Base-by-base conservation (phyloP, 108 stramenopile species). In the Pinguiococcus pyrenoidosus region DNA sequence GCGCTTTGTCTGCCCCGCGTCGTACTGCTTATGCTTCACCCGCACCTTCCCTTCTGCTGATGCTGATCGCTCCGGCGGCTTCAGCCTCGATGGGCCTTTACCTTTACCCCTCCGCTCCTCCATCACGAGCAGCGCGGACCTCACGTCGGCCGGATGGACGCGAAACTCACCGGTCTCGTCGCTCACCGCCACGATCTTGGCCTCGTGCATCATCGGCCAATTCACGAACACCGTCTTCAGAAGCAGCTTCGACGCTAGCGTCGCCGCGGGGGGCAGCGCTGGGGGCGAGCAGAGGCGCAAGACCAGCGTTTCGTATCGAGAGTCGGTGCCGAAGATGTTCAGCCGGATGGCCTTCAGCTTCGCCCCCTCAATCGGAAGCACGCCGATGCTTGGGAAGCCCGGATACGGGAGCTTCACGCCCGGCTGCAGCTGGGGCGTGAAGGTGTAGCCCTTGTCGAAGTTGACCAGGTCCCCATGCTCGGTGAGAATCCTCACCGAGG, bases 151-250 rank as follows among this genome's bases (percentile, higher is more conserved):
- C n/a, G n/a, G n/a, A n/a, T n/a, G n/a, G n/a, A n/a, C n/a, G n/a
- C n/a, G n/a, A n/a, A n/a, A n/a, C n/a, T n/a, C n/a, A n/a, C n/a
- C n/a, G n/a, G 35, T 62, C 8, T 53, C 56, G 68, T 88, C 82
- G 8, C 80, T 79, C 30, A 95, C 69, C 4, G 82, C 89, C 35
- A 84, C 77, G 24, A 90, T 81, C 56, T 79, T 83, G 5, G 82
- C 89, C 73, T 92, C 90, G 57, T 92, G 89, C 87, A 92, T 89
- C 79, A 88, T 87, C 3, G 94, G 94, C 88, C 90, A 96, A 68
- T 91, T 90, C 29, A 89, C 75, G 58, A 80, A 96, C 23, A 91
- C 74, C n/a, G 73, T 66, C 38, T 74, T 73, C 7, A 81, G 83
- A 24, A 96, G 52, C 17, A 92, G 37, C 36, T 72, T 77, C 10